Evolutionary conservation across 768 basidiomycete genomes (phyloP), one percentile per base, ranked within the genome.

Genomic region (Termitomyces sp.): DNA sequence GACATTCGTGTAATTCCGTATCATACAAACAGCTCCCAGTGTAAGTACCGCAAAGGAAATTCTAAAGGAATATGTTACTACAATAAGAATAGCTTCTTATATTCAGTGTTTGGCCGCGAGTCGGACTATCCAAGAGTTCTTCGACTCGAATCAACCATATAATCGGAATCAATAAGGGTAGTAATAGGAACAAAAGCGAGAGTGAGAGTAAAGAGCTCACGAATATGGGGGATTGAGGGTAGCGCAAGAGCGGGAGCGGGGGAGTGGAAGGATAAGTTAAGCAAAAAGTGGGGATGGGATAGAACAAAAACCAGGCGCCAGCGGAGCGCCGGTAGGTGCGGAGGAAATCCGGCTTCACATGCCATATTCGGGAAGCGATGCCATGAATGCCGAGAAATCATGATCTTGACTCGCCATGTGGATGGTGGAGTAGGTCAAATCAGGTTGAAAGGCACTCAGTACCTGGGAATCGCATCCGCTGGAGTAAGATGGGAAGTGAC

Each of bases 361-460:
- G 45, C 63, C 56, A 54, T 70, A 72, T 46, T 68, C 66, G 33
- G 70, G 67, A 40, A 70, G 58, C n/a, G 68, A 62, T 56, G 64
- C 62, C 67, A 75, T 68, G 67, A 74, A 70, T 35, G 70, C 63
- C 50, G 73, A 72, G 56, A 73, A 73, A 49, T 68, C 68, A 20
- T 69, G 58, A 56, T 67, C 63, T 57, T 66, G 60, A 29, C 60
- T 60, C 5, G 59, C 60, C 63, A 69, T 66, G 52, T 66, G 63
- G 43, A 63, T 47, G 35, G 64, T 50, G 50, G 46, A 40, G 58
- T 65, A 70, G 56, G 63, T 41, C 44, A 59, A 51, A 50, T 49
- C 59, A 38, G 52, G 32, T 10, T 56, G 57, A 23, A 56, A 64
- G 52, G 36, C 42, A 20, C 56, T 60, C 47, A 56, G 48, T 53